Conservation (phyloP, 2,329 filamentous ascomycete genomes). For the Thermochaetoides dissita region DNA sequence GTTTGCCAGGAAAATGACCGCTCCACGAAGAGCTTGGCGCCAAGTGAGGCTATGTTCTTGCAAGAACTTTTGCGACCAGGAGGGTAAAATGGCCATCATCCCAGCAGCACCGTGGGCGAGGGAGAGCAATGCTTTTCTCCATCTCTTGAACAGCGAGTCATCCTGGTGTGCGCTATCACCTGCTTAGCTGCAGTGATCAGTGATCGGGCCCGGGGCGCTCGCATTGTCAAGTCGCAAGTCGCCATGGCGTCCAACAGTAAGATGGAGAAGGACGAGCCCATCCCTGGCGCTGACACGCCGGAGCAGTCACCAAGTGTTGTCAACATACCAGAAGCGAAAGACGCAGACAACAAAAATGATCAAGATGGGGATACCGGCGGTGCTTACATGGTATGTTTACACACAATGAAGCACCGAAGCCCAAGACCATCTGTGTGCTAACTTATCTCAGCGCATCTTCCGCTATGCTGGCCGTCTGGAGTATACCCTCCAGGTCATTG, state of each 20-base stretch:
- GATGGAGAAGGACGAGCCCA: not conserved
- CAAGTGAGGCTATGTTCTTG: not conserved
- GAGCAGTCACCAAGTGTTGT: not conserved
- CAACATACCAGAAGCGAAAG: not conserved
- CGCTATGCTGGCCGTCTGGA: slow-evolving; percentile 9
- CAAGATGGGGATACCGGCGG: slow-evolving; percentile 2
- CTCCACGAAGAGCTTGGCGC: slow-evolving; percentile 4
- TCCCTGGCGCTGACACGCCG: not conserved
- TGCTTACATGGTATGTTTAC: slow-evolving; percentile 6
- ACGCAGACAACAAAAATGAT: slow-evolving; percentile 1
- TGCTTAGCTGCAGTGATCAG: no score
- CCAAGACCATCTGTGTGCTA: not conserved
- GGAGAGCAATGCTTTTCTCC: no score
- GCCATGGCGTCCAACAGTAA: not conserved
- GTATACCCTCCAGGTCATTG: slow-evolving; percentile 9
- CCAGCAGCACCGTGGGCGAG: no score
- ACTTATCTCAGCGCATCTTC: slow-evolving; percentile 11
- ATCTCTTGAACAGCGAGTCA: no score
- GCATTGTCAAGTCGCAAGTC: not conserved
- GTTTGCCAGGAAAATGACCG: not conserved
- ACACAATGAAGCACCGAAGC: no score
- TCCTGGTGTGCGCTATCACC: no score
- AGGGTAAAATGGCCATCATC: no score
- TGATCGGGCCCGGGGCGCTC: no score
- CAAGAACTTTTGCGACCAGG: not conserved